A percentile compares a stretch with the other conserved stretches of the same genome.
phyloP scores from a whole-genome alignment of 2,329 filamentous ascomycete genomes.

The Stemphylium lycopersici region DNA sequence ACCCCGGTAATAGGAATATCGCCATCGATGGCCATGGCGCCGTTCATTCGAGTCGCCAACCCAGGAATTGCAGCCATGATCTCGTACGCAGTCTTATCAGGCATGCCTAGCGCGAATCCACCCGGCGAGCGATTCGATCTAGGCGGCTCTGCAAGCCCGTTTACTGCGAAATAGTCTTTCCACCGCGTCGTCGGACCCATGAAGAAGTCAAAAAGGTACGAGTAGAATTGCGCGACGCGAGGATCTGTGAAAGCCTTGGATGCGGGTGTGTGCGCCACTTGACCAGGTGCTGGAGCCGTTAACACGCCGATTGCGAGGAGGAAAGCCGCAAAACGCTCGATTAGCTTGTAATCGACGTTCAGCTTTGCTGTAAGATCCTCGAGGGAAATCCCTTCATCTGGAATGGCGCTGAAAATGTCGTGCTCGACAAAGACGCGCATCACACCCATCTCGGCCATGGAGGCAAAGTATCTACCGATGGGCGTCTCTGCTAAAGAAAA shows the following conservation, averaged over 20 bases:
- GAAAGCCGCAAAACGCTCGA: slow-evolving; percentile 9
- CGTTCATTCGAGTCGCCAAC: slow-evolving; percentile 8
- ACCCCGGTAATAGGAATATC: slow-evolving; percentile 8
- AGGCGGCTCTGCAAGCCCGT: slow-evolving; percentile 11
- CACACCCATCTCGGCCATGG: slow-evolving; percentile 14
- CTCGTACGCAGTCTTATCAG: slow-evolving; percentile 15
- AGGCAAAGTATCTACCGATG: slow-evolving; percentile 9
- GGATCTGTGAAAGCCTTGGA: slow-evolving; percentile 7
- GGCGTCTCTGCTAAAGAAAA: slow-evolving; percentile 10
- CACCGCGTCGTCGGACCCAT: slow-evolving; percentile 7
- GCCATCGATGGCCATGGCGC: slow-evolving; percentile 7
- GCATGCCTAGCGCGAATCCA: slow-evolving; percentile 8
- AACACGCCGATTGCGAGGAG: slow-evolving; percentile 5
- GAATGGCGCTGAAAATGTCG: slow-evolving; percentile 11
- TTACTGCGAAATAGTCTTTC: slow-evolving; percentile 9
- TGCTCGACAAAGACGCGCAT: slow-evolving; percentile 13
- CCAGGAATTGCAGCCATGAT: slow-evolving; percentile 11
- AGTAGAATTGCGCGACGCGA: slow-evolving; percentile 9
- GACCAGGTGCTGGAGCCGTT: slow-evolving; percentile 1
- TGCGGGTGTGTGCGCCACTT: slow-evolving; percentile 10
- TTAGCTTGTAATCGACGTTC: slow-evolving; percentile 6
- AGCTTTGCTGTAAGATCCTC: slow-evolving; percentile 4
- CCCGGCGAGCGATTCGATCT: slow-evolving; percentile 8
- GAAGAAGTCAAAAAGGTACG: slow-evolving; percentile 14
- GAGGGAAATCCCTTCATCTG: slow-evolving; percentile 6